Base-by-base conservation (phyloP, 768 basidiomycete species). In the Mycena epipterygia region DNA sequence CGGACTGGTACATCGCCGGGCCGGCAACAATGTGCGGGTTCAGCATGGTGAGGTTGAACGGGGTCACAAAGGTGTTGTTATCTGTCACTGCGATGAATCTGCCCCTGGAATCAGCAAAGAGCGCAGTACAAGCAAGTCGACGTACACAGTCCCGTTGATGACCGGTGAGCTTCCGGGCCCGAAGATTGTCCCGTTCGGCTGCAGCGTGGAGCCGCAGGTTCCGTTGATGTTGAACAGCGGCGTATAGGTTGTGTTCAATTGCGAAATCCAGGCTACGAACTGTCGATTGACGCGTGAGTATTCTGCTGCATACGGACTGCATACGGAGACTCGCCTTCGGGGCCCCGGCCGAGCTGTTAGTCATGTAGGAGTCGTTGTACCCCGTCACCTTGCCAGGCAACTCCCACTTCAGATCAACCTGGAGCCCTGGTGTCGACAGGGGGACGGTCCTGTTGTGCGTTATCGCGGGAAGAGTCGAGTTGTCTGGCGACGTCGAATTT, bases 211-310 rank as follows among this genome's bases (percentile, higher is more conserved):
- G 1, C 83, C 89, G n/a, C 81, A 79, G 71, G 83, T 82, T 23
- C 82, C 83, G 64, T 81, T 80, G 62, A 84, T 73, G 60, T 86
- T 81, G 35, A 76, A 72, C 53, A 91, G 80, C 0, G 86, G 83
- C 6, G 87, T 86, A 80, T 86, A 90, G 7, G 90, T 90, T 14
- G 83, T 84, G 82, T 90, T 91, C 60, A 90, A 79, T 76, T 91
- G 89, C 25, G 83, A 85, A 62, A 90, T 86, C 87, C 89, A 91
- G 3, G 87, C 87, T 9, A 84, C 86, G 67, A 81, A 90, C 84
- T 87, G 23, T 14, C 14, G 19, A 5, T 11, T 30, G 2, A 30
- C 29, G n/a, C 2, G 23, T 67, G 5, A 59, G 57, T 5, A 69
- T n/a, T 73, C 60, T 5, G 42, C 21, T 32, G 27, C 30, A 49